Evolutionary conservation across 306 rosid species (phyloP).

Genomic region (Astragalus glycyphyllos): DNA sequence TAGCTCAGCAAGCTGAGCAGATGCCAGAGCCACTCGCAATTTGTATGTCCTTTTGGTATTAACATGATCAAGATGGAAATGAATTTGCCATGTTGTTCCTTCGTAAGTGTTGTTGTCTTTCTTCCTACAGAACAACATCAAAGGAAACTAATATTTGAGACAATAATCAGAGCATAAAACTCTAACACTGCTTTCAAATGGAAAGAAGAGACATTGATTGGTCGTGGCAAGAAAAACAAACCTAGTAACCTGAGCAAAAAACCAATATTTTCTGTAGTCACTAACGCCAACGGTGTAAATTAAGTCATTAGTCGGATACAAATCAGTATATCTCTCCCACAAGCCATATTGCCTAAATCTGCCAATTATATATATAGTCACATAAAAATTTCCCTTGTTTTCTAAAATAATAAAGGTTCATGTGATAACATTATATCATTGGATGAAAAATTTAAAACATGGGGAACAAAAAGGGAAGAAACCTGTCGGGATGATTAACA

Average conservation of each 20-base stretch:
- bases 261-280: conserved; percentile 83
- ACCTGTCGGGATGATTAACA: conserved; percentile 83
- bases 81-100: conserved; percentile 82
- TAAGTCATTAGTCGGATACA: conserved; percentile 72
- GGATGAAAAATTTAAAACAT: too few species aligned
- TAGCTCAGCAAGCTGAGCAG: conserved; percentile 63
- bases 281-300: conserved; percentile 68
- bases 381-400: too few species aligned
- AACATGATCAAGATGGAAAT: conserved; percentile 62
- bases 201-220: neutral
- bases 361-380: neutral
- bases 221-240: conserved; percentile 21
- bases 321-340: conserved; percentile 90
- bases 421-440: too few species aligned
- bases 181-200: too few species aligned
- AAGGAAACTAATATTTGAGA: neutral
- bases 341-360: conserved; percentile 90
- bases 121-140: conserved; percentile 50
- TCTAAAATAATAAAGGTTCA: too few species aligned
- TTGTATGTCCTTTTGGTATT: conserved; percentile 48
- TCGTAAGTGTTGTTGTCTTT: conserved; percentile 57
- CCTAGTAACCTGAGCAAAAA: conserved; percentile 91
- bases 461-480: conserved; percentile 7
- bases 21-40: conserved; percentile 74
- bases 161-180: too few species aligned